A percentile compares a stretch with the other conserved stretches of the same genome.
phyloP scores from a whole-genome alignment of 192 early-diverging fungal species.

The Pecoramyces ruminantium region DNA sequence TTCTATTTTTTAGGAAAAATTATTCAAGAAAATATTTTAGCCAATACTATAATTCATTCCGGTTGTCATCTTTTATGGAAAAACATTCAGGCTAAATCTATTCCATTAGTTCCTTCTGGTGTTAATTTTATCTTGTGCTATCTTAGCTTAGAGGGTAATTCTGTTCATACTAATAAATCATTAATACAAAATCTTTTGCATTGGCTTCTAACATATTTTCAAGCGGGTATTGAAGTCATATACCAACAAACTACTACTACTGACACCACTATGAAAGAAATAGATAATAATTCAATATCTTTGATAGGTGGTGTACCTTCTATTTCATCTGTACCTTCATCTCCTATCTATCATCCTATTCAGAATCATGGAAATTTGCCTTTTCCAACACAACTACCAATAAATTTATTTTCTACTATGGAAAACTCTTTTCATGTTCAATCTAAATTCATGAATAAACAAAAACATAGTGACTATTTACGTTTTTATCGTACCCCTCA shows the following conservation, averaged over 20 bases:
- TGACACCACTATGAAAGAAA: too few relatives aligned
- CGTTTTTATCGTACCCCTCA: neutral
- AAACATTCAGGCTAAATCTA: neutral
- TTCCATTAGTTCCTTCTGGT: neutral
- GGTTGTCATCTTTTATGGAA: neutral
- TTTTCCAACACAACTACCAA: neutral
- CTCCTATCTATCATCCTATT: too few relatives aligned
- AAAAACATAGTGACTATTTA: neutral
- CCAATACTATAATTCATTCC: neutral
- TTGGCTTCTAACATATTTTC: neutral
- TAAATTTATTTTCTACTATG: neutral
- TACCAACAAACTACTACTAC: neutral
- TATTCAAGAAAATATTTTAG: neutral
- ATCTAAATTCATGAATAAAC: neutral
- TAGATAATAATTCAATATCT: too few relatives aligned
- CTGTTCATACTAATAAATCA: neutral
- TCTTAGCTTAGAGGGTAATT: neutral
- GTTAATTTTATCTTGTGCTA: neutral
- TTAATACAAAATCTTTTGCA: neutral
- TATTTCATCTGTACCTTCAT: too few relatives aligned
- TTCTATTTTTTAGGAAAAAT: neutral
- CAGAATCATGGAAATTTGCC: too few relatives aligned
- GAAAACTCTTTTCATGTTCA: neutral
- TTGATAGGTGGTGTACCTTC: too few relatives aligned
- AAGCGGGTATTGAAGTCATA: neutral